Evolutionary conservation across 2,329 filamentous ascomycete genomes (phyloP), one percentile per base, ranked within the genome.

Genomic region (Fusarium tanahbumbuense): DNA sequence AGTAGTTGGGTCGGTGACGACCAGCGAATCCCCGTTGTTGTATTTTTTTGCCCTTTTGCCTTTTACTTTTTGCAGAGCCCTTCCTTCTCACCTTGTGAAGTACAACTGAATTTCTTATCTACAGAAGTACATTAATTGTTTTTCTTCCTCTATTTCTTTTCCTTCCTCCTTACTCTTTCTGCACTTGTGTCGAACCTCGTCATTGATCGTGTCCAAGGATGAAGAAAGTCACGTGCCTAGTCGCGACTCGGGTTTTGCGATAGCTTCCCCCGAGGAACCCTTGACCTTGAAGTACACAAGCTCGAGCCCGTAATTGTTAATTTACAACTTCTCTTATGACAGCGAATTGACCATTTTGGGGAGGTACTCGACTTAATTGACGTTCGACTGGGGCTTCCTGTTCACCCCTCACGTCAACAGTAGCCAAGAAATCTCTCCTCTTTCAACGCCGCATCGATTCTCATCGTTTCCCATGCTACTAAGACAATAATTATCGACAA

Each of bases 1-100:
- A 44, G 41, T 44, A 44, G 41, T 44, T 44, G 41, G 41, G 41
- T 44, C 41, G 41, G 41, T 44, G 41, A 44, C 41, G 41, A 44
- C 41, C 41, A 44, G 41, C 41, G 41, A 44, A 44, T 44, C 41
- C 41, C 41, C 41, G 22, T 22, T 44, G 22, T 44, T 44, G 41
- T 44, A 44, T 46, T 46, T 46, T 46, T 46, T 46, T 20, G 20
- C 15, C 22, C n/a, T 37, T n/a, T n/a, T 3, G n/a, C 3, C 6
- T 6, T n/a, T 2, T n/a, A 1, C 3, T 4, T 37, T 37, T 37
- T n/a, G 18, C 34, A n/a, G 18, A 7, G 0, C 5, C 18, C 10
- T n/a, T 11, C 11, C 34, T 7, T 12, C 5, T 4, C 6, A 11
- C 16, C 16, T 34, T 34, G 5, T 34, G 7, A 10, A 34, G 32